A percentile compares a stretch with the other conserved stretches of the same genome.
Conservation (phyloP, 305 asterid genomes). For the Striga hermonthica region DNA sequence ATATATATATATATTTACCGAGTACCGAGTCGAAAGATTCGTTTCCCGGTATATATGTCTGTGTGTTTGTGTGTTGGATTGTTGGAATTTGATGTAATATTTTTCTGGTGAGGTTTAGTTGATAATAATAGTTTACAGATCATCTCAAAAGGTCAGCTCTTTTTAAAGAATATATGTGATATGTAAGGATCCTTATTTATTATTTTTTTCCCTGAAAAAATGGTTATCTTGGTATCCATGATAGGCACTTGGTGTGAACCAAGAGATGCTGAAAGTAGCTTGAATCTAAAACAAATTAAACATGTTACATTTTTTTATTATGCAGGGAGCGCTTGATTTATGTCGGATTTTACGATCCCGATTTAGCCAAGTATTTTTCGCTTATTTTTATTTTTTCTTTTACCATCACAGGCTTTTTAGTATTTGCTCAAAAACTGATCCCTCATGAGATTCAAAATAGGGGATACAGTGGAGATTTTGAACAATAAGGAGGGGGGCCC, state of each 20-base stretch:
- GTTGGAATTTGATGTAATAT: conserved; percentile 18
- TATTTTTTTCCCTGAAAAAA: conserved; percentile 1
- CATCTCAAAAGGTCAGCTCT: conserved; percentile 1
- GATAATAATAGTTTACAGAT: conserved; percentile 3
- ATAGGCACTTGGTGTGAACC: background rate
- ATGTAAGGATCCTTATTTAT: conserved; percentile 24
- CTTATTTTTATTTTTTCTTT: conserved; percentile 16
- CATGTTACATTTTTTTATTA: too few species aligned
- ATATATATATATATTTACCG: too few species aligned
- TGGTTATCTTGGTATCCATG: background rate
- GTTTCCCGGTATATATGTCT: too few species aligned
- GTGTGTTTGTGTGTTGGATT: conserved; percentile 17
- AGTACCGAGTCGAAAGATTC: too few species aligned
- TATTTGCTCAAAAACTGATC: conserved; percentile 26
- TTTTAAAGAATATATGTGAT: background rate
- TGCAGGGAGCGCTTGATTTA: too few species aligned
- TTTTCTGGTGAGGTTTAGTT: conserved; percentile 4
- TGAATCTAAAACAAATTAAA: too few species aligned
- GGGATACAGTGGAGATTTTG: conserved; percentile 81
- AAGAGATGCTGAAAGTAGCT: too few species aligned
- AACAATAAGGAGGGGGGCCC: conserved; percentile 37
- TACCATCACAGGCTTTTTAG: conserved; percentile 39
- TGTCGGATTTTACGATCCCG: too few species aligned
- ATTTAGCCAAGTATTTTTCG: background rate
- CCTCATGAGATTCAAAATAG: conserved; percentile 57